Base-by-base conservation (phyloP, 164 flowering plant species). In the Magnolia officinalis region DNA sequence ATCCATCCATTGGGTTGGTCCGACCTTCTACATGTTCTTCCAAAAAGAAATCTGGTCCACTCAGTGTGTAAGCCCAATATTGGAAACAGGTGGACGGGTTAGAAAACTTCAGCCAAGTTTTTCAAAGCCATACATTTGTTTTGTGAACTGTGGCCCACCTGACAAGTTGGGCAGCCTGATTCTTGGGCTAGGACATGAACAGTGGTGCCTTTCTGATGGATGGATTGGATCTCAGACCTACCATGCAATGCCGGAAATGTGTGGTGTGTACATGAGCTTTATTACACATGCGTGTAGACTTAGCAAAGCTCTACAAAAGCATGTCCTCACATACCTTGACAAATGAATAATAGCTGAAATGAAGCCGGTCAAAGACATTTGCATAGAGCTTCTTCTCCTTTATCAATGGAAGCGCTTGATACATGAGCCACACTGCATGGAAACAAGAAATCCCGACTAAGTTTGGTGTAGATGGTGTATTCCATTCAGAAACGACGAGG, bases 401-500 rank as follows among this genome's bases (percentile, higher is more conserved):
- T 78, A 94, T 85, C 37, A 81, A 82, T 63, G 97, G 96, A 85
- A 93, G 93, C 70, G 95, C 93, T 78, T 86, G 84, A 79, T 90
- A 93, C 96, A 92, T 91, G 50, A 92, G 84, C 95, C 89, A 89
- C 89, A 93, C 96, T 93, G 89, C 88, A 83, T 59, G 2, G 13
- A 5, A 29, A 37, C 24, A 68, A 11, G 50, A 6, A 31, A 18
- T 6, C 18, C 68, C 18, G 26, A 37, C 50, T 29, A 68, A 5
- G 45, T 55, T 55, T 1, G 61, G 16, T 55, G 18, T 11, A 55
- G 13, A 55, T 55, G 13, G 18, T 55, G 61, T 14, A 11, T 55
- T 55, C 61, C 18, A 55, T 55, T 55, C 45, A 37, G 45, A 37
- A 37, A 37, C 4, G 0, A 37, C 0, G 45, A 37, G 45, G 45